These are phyloP conservation scores for Nothophaeocryptopus gaeumannii DNA, from an alignment of 2,329 filamentous ascomycete genomes.

Conservation along the genomic window DNA sequence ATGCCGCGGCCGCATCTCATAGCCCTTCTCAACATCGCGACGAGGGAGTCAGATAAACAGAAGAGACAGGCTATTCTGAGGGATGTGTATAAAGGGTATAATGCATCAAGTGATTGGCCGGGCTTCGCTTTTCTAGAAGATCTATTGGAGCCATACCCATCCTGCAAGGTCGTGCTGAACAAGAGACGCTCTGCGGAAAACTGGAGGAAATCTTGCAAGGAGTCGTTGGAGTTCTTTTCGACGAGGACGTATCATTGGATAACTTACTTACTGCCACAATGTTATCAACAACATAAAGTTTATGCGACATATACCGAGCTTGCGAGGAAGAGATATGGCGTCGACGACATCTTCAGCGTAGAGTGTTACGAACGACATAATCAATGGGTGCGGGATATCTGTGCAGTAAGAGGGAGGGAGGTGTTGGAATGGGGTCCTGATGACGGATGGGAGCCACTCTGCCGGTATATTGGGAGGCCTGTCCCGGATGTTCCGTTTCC, in stretches of 20 bases:
- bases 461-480: conserved; percentile 2
- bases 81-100: conserved; percentile 3
- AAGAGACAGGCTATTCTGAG: neutral
- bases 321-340: conserved; percentile 1
- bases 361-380: conserved; percentile 2
- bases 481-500: neutral
- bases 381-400: conserved; percentile 2
- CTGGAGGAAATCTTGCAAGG: neutral
- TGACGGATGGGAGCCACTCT: conserved; percentile 1
- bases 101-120: conserved; percentile 1
- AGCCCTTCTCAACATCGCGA: neutral
- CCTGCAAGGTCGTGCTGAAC: neutral
- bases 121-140: conserved; percentile 2
- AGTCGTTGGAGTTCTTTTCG: neutral
- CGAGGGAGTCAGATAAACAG: neutral
- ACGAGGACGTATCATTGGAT: neutral
- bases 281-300: neutral
- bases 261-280: neutral
- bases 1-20: conserved; percentile 1
- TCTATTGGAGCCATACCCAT: conserved; percentile 3
- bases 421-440: conserved; percentile 3
- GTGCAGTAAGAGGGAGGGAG: neutral
- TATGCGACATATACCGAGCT: neutral
- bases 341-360: neutral
- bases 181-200: neutral